Conservation (phyloP, 2,329 filamentous ascomycete genomes). For the Colletotrichum siamense region DNA sequence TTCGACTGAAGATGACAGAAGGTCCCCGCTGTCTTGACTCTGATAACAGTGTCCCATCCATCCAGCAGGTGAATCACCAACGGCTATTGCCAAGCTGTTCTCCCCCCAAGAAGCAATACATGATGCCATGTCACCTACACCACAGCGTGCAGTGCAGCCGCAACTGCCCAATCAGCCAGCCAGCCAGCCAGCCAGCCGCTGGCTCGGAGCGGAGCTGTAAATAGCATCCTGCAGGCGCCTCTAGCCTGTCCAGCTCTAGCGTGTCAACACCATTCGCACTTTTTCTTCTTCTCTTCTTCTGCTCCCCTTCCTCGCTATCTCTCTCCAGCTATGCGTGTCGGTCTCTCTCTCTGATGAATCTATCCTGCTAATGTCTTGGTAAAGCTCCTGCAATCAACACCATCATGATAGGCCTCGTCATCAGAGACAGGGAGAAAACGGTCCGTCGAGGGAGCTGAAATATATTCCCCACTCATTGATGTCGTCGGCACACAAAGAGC, state of each 20-base stretch:
- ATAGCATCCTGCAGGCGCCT: slow-evolving; percentile 12
- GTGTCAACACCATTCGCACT: neutral
- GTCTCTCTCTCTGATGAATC: neutral
- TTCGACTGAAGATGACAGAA: neutral
- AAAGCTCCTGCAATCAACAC: neutral
- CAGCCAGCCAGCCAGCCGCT: neutral
- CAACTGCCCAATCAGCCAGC: neutral
- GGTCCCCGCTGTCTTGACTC: neutral
- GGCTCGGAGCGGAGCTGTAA: neutral
- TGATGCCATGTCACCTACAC: neutral
- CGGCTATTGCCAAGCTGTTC: slow-evolving; percentile 15
- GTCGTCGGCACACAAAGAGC: neutral
- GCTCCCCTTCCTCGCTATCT: neutral
- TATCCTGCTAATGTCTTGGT: neutral
- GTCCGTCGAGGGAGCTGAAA: neutral
- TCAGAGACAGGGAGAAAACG: neutral
- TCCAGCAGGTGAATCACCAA: neutral
- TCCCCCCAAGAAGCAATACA: neutral
- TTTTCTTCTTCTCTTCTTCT: neutral
- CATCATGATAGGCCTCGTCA: neutral
- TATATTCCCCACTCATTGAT: neutral
- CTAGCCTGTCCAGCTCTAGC: neutral
- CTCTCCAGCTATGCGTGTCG: neutral
- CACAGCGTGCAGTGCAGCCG: neutral
- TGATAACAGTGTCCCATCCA: slow-evolving; percentile 1